Evolutionary conservation across 2,329 filamentous ascomycete species (phyloP).

Genomic region (Ramularia collo-cygni): DNA sequence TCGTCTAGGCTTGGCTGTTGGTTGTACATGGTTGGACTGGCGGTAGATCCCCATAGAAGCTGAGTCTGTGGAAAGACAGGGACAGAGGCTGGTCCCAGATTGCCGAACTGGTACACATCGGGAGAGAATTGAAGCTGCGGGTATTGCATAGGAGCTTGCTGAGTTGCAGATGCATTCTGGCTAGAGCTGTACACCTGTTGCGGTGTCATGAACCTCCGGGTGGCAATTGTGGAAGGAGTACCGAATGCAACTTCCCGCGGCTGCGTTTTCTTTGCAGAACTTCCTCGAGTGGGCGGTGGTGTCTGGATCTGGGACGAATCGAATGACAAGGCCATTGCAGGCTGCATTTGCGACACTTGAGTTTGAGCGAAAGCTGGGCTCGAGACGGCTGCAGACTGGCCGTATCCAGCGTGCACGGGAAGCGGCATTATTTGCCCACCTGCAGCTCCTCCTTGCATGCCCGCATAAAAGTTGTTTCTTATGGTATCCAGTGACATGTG

Average conservation of each 20-base stretch:
- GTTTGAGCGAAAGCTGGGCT: constrained; percentile 16
- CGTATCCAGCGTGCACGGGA: constrained; percentile 10
- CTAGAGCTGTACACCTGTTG: constrained; percentile 11
- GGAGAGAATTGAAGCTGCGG: constrained; percentile 51
- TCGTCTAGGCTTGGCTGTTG: constrained; percentile 22
- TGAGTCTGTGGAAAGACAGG: constrained; percentile 50
- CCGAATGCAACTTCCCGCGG: constrained; percentile 36
- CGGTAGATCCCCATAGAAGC: constrained; percentile 35
- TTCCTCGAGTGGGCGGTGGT: constrained; percentile 53
- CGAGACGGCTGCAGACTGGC: constrained; percentile 4
- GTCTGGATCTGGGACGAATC: constrained; percentile 50
- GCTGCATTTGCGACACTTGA: constrained; percentile 7
- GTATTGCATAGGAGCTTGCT: constrained; percentile 41
- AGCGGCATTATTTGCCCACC: constrained; percentile 12
- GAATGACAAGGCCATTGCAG: constrained; percentile 15
- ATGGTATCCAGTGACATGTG: constrained; percentile 23
- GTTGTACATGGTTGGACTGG: constrained; percentile 14
- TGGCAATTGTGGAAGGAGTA: constrained; percentile 32
- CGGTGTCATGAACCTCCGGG: constrained; percentile 25
- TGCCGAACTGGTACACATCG: constrained; percentile 48
- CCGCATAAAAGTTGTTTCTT: constrained; percentile 23
- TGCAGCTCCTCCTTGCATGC: constrained; percentile 14
- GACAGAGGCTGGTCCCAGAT: constrained; percentile 49
- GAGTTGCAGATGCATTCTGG: constrained; percentile 4
- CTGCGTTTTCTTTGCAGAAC: constrained; percentile 42